These are phyloP conservation scores for Blepharisma stoltei DNA, from an alignment of 73 alveolate genomes.

Conservation along the genomic window DNA sequence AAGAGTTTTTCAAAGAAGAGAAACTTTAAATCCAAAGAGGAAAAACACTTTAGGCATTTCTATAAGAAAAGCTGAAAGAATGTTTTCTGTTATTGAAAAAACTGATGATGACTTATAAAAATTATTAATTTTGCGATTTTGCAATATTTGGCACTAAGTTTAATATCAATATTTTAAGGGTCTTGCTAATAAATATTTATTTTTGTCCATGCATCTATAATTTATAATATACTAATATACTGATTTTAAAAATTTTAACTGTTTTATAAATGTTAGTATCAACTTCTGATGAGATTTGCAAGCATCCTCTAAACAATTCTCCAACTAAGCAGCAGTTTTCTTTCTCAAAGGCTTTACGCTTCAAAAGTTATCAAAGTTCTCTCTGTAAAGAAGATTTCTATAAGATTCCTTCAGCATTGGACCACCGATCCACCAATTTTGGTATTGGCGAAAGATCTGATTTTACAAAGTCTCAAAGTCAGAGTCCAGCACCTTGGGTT, in stretches of 20 bases:
- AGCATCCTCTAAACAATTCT: slow-evolving; percentile 1
- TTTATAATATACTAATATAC: not conserved
- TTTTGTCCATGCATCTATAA: too few relatives aligned
- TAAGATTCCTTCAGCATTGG: not conserved
- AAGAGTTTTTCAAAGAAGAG: too few relatives aligned
- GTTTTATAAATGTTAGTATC: slow-evolving; percentile 7
- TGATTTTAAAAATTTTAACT: not conserved
- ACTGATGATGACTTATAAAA: too few relatives aligned
- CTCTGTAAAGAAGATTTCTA: not conserved
- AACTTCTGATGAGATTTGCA: not conserved
- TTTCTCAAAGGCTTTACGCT: not conserved
- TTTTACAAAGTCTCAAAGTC: not conserved
- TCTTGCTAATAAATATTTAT: too few relatives aligned
- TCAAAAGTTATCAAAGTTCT: too few relatives aligned
- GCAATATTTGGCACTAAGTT: too few relatives aligned
- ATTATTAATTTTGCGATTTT: too few relatives aligned
- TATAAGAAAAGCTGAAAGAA: too few relatives aligned
- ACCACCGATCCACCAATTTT: not conserved
- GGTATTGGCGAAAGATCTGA: slow-evolving; percentile 1
- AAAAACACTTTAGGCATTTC: too few relatives aligned
- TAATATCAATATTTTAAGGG: too few relatives aligned
- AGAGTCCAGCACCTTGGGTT: slow-evolving; percentile 22
- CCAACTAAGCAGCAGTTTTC: slow-evolving; percentile 21
- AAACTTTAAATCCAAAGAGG: too few relatives aligned
- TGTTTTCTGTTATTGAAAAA: too few relatives aligned